Conservation (phyloP, 208 protist species). For the Kentomonas sorsogonicus region DNA sequence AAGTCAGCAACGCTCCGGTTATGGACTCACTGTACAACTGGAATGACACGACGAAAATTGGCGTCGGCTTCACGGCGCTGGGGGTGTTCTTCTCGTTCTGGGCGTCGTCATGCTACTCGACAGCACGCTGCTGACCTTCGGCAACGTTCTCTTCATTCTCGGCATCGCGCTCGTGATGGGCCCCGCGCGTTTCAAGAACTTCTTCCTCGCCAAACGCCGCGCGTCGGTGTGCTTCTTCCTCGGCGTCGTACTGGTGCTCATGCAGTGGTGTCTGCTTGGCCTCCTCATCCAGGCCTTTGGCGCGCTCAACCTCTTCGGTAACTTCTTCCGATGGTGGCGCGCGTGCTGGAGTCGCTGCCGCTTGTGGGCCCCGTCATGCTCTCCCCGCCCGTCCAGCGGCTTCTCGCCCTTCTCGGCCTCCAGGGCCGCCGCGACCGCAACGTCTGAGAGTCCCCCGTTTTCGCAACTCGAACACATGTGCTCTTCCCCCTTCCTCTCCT, state of each 20-base stretch:
- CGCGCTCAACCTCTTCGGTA: conserved; percentile 86
- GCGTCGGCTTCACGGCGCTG: conserved; percentile 75
- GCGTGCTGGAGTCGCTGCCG: conserved; percentile 82
- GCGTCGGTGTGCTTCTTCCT: conserved; percentile 83
- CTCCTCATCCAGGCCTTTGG: conserved; percentile 83
- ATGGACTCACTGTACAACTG: conserved; percentile 89
- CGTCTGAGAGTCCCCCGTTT: conserved; percentile 50
- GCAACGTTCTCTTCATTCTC: conserved; percentile 83
- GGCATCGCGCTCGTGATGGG: conserved; percentile 87
- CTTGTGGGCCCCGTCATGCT: conserved; percentile 75
- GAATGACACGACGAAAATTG: conserved; percentile 88
- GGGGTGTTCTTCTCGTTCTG: conserved; percentile 76
- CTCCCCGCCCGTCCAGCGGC: conserved; percentile 46
- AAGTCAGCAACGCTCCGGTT: too few relatives aligned
- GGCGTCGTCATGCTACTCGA: conserved; percentile 81
- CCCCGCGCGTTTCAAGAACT: conserved; percentile 54
- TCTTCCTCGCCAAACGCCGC: conserved; percentile 73
- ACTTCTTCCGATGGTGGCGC: conserved; percentile 87
- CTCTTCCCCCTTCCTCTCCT: too few relatives aligned
- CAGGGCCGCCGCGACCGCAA: too few relatives aligned
- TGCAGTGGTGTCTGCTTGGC: conserved; percentile 74
- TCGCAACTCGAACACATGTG: too few relatives aligned
- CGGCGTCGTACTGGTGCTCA: conserved; percentile 77
- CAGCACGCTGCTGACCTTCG: conserved; percentile 84
- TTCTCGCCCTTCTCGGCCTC: conserved; percentile 38